Evolutionary conservation across 257 asterid species (phyloP), one percentile per base, ranked within the genome.

Genomic region (Fraxinus excelsior): DNA sequence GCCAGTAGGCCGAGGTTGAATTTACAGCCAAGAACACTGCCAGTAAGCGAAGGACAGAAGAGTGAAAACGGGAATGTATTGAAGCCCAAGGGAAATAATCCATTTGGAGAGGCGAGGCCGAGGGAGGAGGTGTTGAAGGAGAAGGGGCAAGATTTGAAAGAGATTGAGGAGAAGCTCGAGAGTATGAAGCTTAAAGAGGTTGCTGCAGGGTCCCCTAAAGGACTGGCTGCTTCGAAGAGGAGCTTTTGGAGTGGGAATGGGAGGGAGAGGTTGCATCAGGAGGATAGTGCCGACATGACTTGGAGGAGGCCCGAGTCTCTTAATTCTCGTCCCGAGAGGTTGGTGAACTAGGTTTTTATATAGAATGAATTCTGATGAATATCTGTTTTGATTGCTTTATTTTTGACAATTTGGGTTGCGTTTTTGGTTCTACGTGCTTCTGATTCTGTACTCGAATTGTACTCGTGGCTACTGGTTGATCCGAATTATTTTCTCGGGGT

Each of bases 41-140:
- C 87, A 0, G 42, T 80, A n/a, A 65, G 69, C 7, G 92, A 84
- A 67, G 89, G 49, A 70, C 84, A 74, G 23, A 84, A 87, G 69
- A 70, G 71, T 71, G 88, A 84, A 66, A 25, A 23, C 51, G 67
- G 73, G 4, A 34, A 0, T 72, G 83, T 53, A 1, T 84, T 67
- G 82, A 92, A 86, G 89, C 89, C 96, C 0, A 90, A 84, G 82
- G 91, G 90, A 6, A 83, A 89, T 53, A 96, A 84, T 77, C 99
- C 99, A 0, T 96, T 96, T 76, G 97, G 99, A 12, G 90, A 81
- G 42, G 99, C 99, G 0, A 85, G 99, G 82, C 99, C 99, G 3
- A 90, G 99, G 46, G 99, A 96, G 86, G 99, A 93, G 84, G 99
- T 93, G 37, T 82, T 96, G 90, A 96, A 90, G 92, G 97, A 89